Percentiles rank a stretch among this genome's conserved stretches.
Evolutionary conservation across 306 rosid species (phyloP).

Genomic region (Quercus suber): DNA sequence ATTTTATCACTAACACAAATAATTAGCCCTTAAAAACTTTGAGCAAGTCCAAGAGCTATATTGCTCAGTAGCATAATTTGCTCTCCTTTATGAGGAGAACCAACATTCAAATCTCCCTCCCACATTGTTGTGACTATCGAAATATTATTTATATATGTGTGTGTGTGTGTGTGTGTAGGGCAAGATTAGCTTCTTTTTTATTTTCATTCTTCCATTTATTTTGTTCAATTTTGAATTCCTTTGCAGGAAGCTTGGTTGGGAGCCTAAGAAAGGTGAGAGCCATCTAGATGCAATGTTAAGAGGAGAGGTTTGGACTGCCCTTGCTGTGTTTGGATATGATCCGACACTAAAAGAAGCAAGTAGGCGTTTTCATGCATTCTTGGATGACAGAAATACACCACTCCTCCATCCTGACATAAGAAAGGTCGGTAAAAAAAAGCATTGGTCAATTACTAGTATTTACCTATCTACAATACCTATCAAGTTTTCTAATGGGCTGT

Average conservation of each 20-base stretch:
- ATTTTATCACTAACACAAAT: not conserved
- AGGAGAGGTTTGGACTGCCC: constrained; percentile 85
- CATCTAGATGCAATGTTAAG: constrained; percentile 89
- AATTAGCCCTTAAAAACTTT: not conserved
- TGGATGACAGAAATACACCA: constrained; percentile 70
- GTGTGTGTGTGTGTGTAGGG: too few species aligned
- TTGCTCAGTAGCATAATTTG: too few species aligned
- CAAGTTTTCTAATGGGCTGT: constrained; percentile 27
- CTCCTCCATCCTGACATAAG: constrained; percentile 91
- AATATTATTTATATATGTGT: too few species aligned
- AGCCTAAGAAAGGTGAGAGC: constrained; percentile 58
- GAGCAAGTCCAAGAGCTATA: not conserved
- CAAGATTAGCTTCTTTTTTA: not conserved
- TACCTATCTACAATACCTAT: constrained; percentile 2
- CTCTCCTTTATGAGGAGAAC: too few species aligned
- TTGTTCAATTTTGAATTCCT: constrained; percentile 2
- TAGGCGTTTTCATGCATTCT: constrained; percentile 71
- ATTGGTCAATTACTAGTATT: constrained; percentile 9
- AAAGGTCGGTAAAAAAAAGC: constrained; percentile 48
- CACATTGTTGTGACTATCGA: too few species aligned
- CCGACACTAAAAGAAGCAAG: constrained; percentile 70
- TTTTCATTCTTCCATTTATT: not conserved
- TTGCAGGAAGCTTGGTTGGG: constrained; percentile 95
- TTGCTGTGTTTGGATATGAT: constrained; percentile 67
- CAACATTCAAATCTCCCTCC: too few species aligned